Evolutionary conservation across 805 yeast species (phyloP).

Genomic region (Tetrapisispora pingtungensis): DNA sequence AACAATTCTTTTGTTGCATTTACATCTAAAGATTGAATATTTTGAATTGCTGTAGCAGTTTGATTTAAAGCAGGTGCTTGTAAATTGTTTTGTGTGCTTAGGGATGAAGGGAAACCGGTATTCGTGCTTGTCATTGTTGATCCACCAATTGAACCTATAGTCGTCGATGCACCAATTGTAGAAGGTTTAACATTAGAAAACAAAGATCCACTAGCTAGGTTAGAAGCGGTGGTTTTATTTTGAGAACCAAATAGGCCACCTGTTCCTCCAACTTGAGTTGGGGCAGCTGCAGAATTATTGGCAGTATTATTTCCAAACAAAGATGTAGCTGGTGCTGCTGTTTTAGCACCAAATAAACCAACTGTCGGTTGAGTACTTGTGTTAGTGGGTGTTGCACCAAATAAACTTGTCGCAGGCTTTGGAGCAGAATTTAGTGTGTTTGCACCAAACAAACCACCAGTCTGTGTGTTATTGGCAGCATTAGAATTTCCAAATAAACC

Average conservation of each 20-base stretch:
- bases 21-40: neutral
- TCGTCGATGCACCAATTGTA: slow-evolving; percentile 12
- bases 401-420: slow-evolving; percentile 22
- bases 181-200: slow-evolving; percentile 28
- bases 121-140: neutral
- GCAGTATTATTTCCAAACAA: slow-evolving; percentile 27
- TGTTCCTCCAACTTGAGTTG: neutral
- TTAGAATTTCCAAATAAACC: slow-evolving; percentile 6
- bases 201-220: slow-evolving; percentile 30
- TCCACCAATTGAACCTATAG: neutral
- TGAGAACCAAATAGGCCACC: slow-evolving; percentile 30
- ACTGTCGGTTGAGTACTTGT: slow-evolving; percentile 7
- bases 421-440: slow-evolving; percentile 1
- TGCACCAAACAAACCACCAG: slow-evolving; percentile 6
- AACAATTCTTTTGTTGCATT: slow-evolving; percentile 27
- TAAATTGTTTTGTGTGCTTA: neutral
- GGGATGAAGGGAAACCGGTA: neutral
- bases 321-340: slow-evolving; percentile 16
- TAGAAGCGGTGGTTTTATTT: slow-evolving; percentile 7
- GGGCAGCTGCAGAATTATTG: neutral
- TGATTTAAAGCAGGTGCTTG: slow-evolving; percentile 36
- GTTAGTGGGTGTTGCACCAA: slow-evolving; percentile 11
- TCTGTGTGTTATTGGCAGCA: neutral
- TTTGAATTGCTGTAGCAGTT: slow-evolving; percentile 6
- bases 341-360: slow-evolving; percentile 26